Evolutionary conservation across 768 basidiomycete species (phyloP).

Genomic region (Tricholoma saponaceum): DNA sequence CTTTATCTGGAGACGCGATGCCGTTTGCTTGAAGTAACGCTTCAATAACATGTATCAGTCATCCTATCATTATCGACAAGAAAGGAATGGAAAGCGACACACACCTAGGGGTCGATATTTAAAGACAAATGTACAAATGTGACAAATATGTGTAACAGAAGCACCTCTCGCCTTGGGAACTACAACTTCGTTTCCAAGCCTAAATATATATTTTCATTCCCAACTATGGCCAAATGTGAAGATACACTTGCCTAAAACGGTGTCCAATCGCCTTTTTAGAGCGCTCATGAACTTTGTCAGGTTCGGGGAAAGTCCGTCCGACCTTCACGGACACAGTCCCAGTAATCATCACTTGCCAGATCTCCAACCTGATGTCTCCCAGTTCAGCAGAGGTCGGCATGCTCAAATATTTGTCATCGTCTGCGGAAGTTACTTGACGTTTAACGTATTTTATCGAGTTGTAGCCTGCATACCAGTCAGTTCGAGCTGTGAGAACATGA

Average conservation of each 20-base stretch:
- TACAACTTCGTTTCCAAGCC: background rate
- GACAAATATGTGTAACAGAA: background rate
- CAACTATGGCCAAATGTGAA: background rate
- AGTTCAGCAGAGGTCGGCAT: slow-evolving; percentile 3
- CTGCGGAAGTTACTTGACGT: slow-evolving; percentile 1
- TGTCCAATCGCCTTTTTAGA: slow-evolving; percentile 1
- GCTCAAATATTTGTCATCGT: slow-evolving; percentile 16
- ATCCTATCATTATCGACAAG: background rate
- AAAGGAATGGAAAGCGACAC: background rate
- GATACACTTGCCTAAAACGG: background rate
- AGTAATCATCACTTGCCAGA: background rate
- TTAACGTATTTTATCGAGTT: background rate
- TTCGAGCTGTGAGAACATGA: slow-evolving; percentile 16
- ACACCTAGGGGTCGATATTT: slow-evolving; percentile 17
- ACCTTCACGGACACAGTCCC: background rate
- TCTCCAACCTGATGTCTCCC: slow-evolving; percentile 12
- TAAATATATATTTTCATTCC: background rate
- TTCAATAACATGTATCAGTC: background rate
- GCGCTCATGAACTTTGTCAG: slow-evolving; percentile 1
- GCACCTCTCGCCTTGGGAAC: background rate
- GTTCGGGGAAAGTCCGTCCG: background rate
- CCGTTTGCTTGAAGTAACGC: slow-evolving; percentile 11
- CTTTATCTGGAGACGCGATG: slow-evolving; percentile 4
- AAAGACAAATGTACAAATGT: background rate
- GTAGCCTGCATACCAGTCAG: slow-evolving; percentile 12